A percentile compares a stretch with the other conserved stretches of the same genome.
Evolutionary conservation across 1,284 basidiomycete species (phyloP).

Genomic region (Sporisorium graminicola): DNA sequence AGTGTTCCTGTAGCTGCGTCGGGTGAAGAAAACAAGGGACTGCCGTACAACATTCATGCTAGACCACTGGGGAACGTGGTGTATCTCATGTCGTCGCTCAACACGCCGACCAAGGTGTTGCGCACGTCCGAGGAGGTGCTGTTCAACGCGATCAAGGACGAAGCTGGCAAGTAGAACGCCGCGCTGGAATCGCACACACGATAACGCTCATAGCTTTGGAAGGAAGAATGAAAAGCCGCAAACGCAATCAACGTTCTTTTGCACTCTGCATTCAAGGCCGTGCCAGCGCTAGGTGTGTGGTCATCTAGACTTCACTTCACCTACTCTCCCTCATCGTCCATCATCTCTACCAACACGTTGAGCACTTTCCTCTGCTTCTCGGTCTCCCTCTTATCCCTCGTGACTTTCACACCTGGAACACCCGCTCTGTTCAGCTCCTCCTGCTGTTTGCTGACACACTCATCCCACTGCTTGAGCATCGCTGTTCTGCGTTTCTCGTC

Average conservation of each 20-base stretch:
- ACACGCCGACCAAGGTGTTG: conserved; percentile 73
- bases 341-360: conserved; percentile 32
- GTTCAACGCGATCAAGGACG: conserved; percentile 18
- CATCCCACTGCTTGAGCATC: conserved; percentile 31
- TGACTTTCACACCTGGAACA: conserved; percentile 16
- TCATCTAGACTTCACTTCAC: not conserved
- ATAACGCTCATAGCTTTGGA: not conserved
- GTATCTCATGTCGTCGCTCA: conserved; percentile 94
- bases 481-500: conserved; percentile 15
- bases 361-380: conserved; percentile 34
- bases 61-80: conserved; percentile 91
- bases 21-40: conserved; percentile 25
- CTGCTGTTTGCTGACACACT: conserved; percentile 24
- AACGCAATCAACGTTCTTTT: not conserved
- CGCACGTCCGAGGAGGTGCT: conserved; percentile 54
- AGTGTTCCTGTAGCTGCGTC: conserved; percentile 16
- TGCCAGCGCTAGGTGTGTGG: not conserved
- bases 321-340: conserved; percentile 18
- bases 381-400: conserved; percentile 10
- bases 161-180: not conserved
- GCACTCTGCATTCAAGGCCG: not conserved
- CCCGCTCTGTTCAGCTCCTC: conserved; percentile 16
- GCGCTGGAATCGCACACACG: not conserved
- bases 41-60: conserved; percentile 81
- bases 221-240: not conserved